Evolutionary conservation across 495 filamentous ascomycete genomes (phyloP), one percentile per base, ranked within the genome.

Genomic region (Cladorrhinum samala): DNA sequence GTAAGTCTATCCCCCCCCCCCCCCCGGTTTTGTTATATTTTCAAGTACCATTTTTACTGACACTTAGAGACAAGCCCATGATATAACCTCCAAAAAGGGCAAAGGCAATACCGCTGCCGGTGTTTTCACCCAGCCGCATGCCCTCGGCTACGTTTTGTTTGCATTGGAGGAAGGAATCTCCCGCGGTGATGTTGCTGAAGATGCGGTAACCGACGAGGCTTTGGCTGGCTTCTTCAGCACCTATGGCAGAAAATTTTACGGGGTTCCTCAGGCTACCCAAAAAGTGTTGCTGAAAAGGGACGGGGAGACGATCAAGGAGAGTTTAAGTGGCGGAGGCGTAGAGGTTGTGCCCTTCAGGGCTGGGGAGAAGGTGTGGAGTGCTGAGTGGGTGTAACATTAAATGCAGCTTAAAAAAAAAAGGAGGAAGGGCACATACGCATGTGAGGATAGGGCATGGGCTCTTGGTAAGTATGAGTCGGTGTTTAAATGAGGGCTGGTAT

Each of bases 81-180:
- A 85, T 8, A 78, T 84, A 13, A 65, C 69, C 13, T 81, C 85
- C 46, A 96, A 95, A 74, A 78, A 82, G 52, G 82, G 77, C 25
- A 71, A 67, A n/a, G 81, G 77, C 36, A 51, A 86, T 79, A 70
- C 72, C n/a, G 87, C 89, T 4, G 89, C 88, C 3, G 91, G 92
- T 20, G 85, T 92, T 6, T 96, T 94, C 72, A 95, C 91, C 7
- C 91, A 96, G 67, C 86, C 88, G n/a, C 88, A 83, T 62, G 83
- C 82, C n/a, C 83, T 88, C 13, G 82, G 85, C 50, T 75, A 86
- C 23, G 86, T 92, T 27, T 60, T 95, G 23, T 77, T 80, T 53
- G 86, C 87, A 16, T 75, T 95, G 23, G 86, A 88, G 66, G 79
- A 84, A 60, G 89, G 77, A 8, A 69, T 85, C 18, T 71, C 81